Evolutionary conservation across 108 stramenopile species (phyloP).

Genomic region (Skeletonema potamos): DNA sequence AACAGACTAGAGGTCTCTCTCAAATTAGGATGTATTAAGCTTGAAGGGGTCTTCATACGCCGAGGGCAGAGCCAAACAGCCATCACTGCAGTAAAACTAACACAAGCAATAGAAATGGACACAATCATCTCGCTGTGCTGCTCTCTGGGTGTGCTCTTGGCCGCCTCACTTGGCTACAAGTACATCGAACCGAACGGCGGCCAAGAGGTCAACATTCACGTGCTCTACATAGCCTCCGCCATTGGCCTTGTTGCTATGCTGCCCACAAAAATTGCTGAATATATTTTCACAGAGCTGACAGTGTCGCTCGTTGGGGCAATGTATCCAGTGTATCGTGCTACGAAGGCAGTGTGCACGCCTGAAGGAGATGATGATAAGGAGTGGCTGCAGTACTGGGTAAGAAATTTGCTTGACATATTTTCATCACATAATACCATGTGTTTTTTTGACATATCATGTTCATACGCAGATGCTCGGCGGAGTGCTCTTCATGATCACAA

Average conservation of each 20-base stretch:
- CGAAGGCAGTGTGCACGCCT: conserved; percentile 39
- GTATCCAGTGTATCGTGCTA: conserved; percentile 37
- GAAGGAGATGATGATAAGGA: conserved; percentile 39
- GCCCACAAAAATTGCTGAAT: conserved; percentile 6
- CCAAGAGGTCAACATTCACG: conserved; percentile 3
- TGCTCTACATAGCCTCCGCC: conserved; percentile 5
- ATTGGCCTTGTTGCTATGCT: conserved; percentile 11
- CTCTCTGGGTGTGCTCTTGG: conserved; percentile 26
- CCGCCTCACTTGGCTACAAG: conserved; percentile 21
- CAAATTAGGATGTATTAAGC: too few relatives aligned
- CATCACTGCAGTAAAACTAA: too few relatives aligned
- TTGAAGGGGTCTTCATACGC: neutral
- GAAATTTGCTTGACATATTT: neutral
- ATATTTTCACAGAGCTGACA: conserved; percentile 30
- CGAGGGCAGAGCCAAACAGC: neutral
- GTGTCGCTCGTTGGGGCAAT: conserved; percentile 28
- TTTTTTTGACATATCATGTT: neutral
- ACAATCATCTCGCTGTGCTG: neutral
- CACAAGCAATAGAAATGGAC: neutral
- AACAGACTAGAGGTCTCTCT: too few relatives aligned
- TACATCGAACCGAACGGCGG: conserved; percentile 22
- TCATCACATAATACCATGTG: neutral
- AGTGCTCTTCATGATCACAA: conserved; percentile 37
- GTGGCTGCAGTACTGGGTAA: conserved; percentile 26
- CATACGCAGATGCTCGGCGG: conserved; percentile 35